Base-by-base conservation (phyloP, 805 yeast species). In the Jamesozyma gamospora region DNA sequence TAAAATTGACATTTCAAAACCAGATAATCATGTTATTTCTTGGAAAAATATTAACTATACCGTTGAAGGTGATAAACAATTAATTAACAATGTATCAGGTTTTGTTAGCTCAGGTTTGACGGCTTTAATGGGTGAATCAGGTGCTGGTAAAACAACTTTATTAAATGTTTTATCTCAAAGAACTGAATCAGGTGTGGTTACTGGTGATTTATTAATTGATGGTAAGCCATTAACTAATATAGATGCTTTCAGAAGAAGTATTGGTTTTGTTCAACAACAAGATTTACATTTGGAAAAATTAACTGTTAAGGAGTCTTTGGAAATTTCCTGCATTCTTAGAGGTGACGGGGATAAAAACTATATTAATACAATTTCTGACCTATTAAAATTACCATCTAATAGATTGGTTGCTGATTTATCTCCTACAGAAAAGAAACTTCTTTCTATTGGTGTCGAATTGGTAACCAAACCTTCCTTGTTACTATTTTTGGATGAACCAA, bases 81-180 rank as follows among this genome's bases (percentile, higher is more conserved):
- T 71, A 28, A 60, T 72, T 30, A 64, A 67, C 42, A 60, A 65
- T 44, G 69, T 70, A 25, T 73, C 72, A 46, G 87, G 87, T 24
- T 79, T 75, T 69, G 82, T 78, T 42, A 72, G 74, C 53, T 83
- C 85, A 13, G 87, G 87, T 41, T 55, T 70, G 44, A 69, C 73
- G 19, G 74, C 81, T 2, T 56, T 75, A 35, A 75, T 75, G 79
- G 82, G 82, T 45, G 79, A 73, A 52, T 73, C 79, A 4, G 82
- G 82, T 45, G 80, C 80, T 18, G 82, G 81, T 51, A 75, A 75
- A 55, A 75, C 80, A 0, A 75, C 82, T 9, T 58, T 75, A 40
- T 61, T 75, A 45, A 75, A 75, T 51, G 70, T 69, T 34, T 55
- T 75, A 39, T 69, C 78, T 33, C 71, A 69, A 51, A 62, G 80